Evolutionary conservation across 306 rosid species (phyloP), one percentile per base, ranked within the genome.

Genomic region (Geum urbanum): DNA sequence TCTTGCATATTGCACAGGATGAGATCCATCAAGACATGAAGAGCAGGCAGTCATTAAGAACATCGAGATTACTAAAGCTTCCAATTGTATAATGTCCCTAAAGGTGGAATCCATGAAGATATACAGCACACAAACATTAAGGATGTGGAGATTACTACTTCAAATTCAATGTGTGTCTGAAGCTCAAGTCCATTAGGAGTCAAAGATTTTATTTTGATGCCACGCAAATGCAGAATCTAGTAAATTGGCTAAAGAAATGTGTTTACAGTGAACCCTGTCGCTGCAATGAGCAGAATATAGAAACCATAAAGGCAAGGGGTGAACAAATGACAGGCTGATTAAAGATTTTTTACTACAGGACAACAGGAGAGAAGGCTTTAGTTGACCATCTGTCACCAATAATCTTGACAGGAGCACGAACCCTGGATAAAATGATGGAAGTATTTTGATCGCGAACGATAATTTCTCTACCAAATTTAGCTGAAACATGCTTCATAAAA

Each of bases 401-500:
- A 67, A 67, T 67, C 72, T 55, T 18, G n/a, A 50, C 72, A 67
- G n/a, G 72, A 67, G 9, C 72, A 67, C 3, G 48, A 50, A 49
- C 72, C 60, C 43, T 67, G 6, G 19, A 35, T 10, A 50, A 68
- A 68, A 40, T 68, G 62, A 52, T 68, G 50, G 47, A 68, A 68
- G 18, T 49, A 18, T 18, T 68, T 18, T 49, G 72, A 68, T 68
- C 39, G 5, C 72, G 72, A 50, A 67, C 37, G 6, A 68, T 39
- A 18, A 68, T 19, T 68, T 68, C 49, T 51, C 72, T 52, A 18
- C 62, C 2, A 13, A 51, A 68, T 39, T 68, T 68, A 11, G 48
- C 72, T n/a, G 67, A 71, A 32, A 47, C 44, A 71, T 56, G 56
- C 66, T 71, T 71, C 66, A 71, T 71, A 67, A 58, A 57, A 1